Evolutionary conservation across 2,329 filamentous ascomycete genomes (phyloP), one percentile per base, ranked within the genome.

Genomic region (Penicillium hesseltinei): DNA sequence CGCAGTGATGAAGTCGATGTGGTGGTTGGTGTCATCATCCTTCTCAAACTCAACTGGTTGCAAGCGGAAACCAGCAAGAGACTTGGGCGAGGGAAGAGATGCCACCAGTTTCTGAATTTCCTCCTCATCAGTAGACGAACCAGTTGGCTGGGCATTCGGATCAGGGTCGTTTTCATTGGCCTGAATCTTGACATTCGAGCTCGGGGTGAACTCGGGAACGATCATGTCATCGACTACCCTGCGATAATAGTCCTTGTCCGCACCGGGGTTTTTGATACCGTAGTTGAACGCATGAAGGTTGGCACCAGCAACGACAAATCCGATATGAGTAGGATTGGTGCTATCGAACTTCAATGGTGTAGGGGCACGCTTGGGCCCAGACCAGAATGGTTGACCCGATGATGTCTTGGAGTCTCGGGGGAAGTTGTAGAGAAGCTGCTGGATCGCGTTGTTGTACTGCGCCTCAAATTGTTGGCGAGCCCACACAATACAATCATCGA

Each of bases 1-100:
- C 1, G 92, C 92, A 8, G 94, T 95, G 77, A 99, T 97, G 80
- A 99, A 99, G 77, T 97, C 94, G 69, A 99, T 99, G 80, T 99
- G 94, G 76, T 94, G 86, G 76, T 99, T 99, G 50, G 89, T 91
- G 75, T 99, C 95, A 69, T 99, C 94, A 64, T 99, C 94, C 82
- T 99, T 99, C 78, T 99, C 92, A 69, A 99, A 99, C 68, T 97
- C 94, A 6, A 97, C 94, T 3, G 93, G 90, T 56, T 87, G 86
- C 51, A 99, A 80, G 77, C 92, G 92, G 83, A 95, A 96, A 35
- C 91, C 92, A 27, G 90, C 88, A 49, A 99, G 80, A 40, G 87
- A 86, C 72, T 89, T 92, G 17, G 93, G 87, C 5, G 88, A 80
- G 1, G 94, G 94, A 33, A 99, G 82, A 60, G 85, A 84, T 17